Conservation (phyloP, 2,329 filamentous ascomycete species). For the Torrubiella hemipterigena region DNA sequence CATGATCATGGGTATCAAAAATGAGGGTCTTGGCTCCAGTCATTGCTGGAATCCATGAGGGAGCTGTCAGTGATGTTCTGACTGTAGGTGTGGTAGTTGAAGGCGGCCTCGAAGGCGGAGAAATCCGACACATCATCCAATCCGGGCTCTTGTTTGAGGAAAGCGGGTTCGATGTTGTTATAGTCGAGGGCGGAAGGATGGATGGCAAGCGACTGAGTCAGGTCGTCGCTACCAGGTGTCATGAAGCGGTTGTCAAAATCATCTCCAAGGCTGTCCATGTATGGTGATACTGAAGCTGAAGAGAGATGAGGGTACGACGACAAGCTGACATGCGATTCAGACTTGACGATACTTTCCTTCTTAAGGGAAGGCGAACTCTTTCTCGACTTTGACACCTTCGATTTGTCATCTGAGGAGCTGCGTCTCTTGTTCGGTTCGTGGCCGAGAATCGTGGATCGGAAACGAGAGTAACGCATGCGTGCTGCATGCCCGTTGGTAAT, state of each 20-base stretch:
- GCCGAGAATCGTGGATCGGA: slow-evolving; percentile 33
- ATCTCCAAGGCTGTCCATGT: slow-evolving; percentile 20
- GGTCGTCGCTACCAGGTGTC: slow-evolving; percentile 44
- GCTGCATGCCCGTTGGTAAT: slow-evolving; percentile 50
- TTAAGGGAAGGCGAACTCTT: slow-evolving; percentile 21
- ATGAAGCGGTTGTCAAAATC: slow-evolving; percentile 29
- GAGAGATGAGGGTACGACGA: slow-evolving; percentile 21
- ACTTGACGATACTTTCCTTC: slow-evolving; percentile 26
- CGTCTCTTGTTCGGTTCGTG: slow-evolving; percentile 35
- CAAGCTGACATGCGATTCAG: slow-evolving; percentile 20
- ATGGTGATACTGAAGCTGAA: slow-evolving; percentile 25
- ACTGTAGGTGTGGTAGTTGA: slow-evolving; percentile 21
- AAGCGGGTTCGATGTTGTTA: slow-evolving; percentile 11
- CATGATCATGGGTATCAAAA: slow-evolving; percentile 22
- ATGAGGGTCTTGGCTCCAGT: slow-evolving; percentile 19
- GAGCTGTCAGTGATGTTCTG: slow-evolving; percentile 13
- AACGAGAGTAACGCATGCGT: slow-evolving; percentile 47
- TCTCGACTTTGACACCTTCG: slow-evolving; percentile 29
- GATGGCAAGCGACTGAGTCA: slow-evolving; percentile 14
- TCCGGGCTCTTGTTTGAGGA: slow-evolving; percentile 14
- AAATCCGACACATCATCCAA: slow-evolving; percentile 22
- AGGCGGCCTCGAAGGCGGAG: slow-evolving; percentile 27
- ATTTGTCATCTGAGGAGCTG: slow-evolving; percentile 27
- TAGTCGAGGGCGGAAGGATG: slow-evolving; percentile 16
- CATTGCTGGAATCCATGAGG: slow-evolving; percentile 14